phyloP scores from a whole-genome alignment of 2,329 filamentous ascomycete species.

The Aspergillus fumigatiaffinis region DNA sequence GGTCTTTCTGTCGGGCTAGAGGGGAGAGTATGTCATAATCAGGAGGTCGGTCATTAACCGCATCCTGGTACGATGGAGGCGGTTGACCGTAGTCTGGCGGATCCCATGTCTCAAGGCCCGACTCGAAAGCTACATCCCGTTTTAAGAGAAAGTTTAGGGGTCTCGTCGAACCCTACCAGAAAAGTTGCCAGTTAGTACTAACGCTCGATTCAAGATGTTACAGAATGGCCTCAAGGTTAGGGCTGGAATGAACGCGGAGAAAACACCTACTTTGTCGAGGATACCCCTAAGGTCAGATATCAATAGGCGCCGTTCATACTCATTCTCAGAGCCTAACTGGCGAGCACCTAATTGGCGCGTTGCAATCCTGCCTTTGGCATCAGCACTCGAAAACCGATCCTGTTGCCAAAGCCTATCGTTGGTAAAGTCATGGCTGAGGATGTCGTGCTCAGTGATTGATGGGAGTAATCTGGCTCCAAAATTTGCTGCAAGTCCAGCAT shows the following conservation, averaged over 20 bases:
- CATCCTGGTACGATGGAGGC: constrained; percentile 33
- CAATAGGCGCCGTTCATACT: background rate
- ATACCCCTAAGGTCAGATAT: background rate
- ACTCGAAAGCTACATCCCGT: constrained; percentile 5
- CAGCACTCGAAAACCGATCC: background rate
- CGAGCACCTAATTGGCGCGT: background rate
- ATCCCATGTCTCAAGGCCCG: constrained; percentile 9
- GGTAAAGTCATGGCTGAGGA: background rate
- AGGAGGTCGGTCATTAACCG: constrained; percentile 30
- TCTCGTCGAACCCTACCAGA: constrained; percentile 1
- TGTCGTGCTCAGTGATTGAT: background rate
- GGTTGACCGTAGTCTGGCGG: constrained; percentile 19
- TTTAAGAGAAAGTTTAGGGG: constrained; percentile 2
- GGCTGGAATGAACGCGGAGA: background rate
- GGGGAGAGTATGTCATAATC: constrained; percentile 27
- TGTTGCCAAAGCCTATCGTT: background rate
- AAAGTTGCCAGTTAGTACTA: background rate
- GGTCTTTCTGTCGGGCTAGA: constrained; percentile 22
- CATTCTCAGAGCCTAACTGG: background rate
- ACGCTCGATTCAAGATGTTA: background rate
- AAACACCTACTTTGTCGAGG: background rate
- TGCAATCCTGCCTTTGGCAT: background rate
- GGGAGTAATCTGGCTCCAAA: background rate
- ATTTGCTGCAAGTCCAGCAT: background rate
- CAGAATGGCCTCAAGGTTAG: background rate